Conservation (phyloP, 2,329 filamentous ascomycete genomes). For the Microdochium paspali region DNA sequence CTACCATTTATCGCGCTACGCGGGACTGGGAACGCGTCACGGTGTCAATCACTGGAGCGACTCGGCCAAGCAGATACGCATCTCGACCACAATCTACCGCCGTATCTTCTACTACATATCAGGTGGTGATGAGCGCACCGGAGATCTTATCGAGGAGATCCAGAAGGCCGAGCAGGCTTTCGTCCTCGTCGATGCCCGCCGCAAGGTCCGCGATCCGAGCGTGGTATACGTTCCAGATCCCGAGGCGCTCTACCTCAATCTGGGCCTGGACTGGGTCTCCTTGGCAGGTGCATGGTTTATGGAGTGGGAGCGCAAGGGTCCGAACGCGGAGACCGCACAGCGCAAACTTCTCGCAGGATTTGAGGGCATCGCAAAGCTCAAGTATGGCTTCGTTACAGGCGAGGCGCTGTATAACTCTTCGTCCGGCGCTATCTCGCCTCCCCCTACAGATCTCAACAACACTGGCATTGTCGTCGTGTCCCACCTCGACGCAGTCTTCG, state of each 20-base stretch:
- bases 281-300: conserved; percentile 48
- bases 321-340: conserved; percentile 41
- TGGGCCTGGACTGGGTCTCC: conserved; percentile 51
- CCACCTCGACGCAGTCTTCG: conserved; percentile 49
- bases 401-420: conserved; percentile 39
- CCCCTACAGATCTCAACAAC: conserved; percentile 42
- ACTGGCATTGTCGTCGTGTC: conserved; percentile 39
- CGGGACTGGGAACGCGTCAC: conserved; percentile 52
- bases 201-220: conserved; percentile 41
- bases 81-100: conserved; percentile 47
- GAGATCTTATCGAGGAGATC: conserved; percentile 41
- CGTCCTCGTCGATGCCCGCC: conserved; percentile 41
- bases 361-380: conserved; percentile 41
- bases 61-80: conserved; percentile 51
- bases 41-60: conserved; percentile 54
- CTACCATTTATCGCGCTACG: conserved; percentile 49
- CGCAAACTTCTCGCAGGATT: conserved; percentile 38
- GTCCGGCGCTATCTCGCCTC: conserved; percentile 39
- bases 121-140: conserved; percentile 47
- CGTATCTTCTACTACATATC: conserved; percentile 48
- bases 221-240: conserved; percentile 37
- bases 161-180: conserved; percentile 45
- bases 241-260: conserved; percentile 34
- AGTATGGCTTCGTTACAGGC: conserved; percentile 50
- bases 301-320: conserved; percentile 48